phyloP scores from a whole-genome alignment of 441 rosid genomes.

The Populus hybrid region DNA sequence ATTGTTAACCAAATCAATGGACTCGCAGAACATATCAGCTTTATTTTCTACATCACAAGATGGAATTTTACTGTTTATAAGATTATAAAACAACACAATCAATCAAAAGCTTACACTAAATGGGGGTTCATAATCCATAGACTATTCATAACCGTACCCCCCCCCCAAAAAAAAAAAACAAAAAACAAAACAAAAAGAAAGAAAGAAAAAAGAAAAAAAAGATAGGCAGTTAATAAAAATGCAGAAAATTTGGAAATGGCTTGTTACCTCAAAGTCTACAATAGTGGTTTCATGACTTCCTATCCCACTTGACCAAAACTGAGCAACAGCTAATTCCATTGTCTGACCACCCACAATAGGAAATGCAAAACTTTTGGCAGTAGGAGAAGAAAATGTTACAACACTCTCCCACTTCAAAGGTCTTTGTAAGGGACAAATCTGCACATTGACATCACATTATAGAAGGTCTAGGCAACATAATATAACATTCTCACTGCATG shows the following conservation, averaged over 20 bases:
- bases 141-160: background rate
- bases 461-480: conserved; percentile 21
- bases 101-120: background rate
- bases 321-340: conserved; percentile 94
- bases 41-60: background rate
- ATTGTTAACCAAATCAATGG: background rate
- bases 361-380: conserved; percentile 74
- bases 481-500: conserved; percentile 15
- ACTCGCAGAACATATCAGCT: background rate
- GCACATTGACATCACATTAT: conserved; percentile 39
- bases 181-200: too few species aligned
- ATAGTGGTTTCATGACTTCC: conserved; percentile 81
- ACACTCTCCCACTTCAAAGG: conserved; percentile 92
- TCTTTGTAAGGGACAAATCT: conserved; percentile 90
- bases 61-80: background rate
- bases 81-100: background rate
- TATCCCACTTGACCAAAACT: conserved; percentile 98
- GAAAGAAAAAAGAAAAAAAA: background rate
- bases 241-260: background rate
- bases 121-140: background rate
- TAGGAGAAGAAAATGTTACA: conserved; percentile 73
- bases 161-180: background rate
- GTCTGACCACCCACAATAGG: conserved; percentile 88
- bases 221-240: background rate
- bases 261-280: conserved; percentile 90